phyloP scores from a whole-genome alignment of 1,139 yeast species.

The Lodderomyces margitis region DNA sequence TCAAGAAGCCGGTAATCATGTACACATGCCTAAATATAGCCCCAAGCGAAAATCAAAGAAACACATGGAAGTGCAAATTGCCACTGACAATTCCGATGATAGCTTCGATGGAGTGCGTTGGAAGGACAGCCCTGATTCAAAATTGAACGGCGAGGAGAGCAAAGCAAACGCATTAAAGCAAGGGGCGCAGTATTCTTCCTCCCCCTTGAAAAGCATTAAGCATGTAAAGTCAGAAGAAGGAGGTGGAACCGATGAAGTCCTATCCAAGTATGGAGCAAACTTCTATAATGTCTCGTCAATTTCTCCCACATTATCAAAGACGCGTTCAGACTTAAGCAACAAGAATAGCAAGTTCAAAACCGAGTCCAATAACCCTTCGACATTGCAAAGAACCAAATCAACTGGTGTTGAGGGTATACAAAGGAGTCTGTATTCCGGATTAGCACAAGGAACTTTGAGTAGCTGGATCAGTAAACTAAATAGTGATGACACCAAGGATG shows the following conservation, averaged over 20 bases:
- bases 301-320: constrained; percentile 25
- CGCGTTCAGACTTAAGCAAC: constrained; percentile 27
- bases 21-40: neutral
- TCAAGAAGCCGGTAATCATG: constrained; percentile 5
- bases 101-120: constrained; percentile 48
- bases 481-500: constrained; percentile 7
- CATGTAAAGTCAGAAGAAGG: constrained; percentile 2
- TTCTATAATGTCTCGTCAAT: constrained; percentile 22
- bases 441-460: constrained; percentile 19
- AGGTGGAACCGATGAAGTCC: constrained; percentile 33
- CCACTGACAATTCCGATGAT: constrained; percentile 43
- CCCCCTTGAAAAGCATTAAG: constrained; percentile 33
- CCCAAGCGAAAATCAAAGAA: neutral
- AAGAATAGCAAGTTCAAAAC: constrained; percentile 5
- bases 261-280: constrained; percentile 39
- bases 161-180: neutral
- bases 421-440: constrained; percentile 5
- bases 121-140: constrained; percentile 31
- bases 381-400: constrained; percentile 29
- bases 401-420: constrained; percentile 19
- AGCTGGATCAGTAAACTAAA: constrained; percentile 39
- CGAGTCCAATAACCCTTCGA: constrained; percentile 18
- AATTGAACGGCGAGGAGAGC: constrained; percentile 12
- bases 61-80: constrained; percentile 6
- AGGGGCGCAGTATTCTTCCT: constrained; percentile 21